Evolutionary conservation across 1,284 basidiomycete species (phyloP).

Genomic region (Pulveroboletus sp.): DNA sequence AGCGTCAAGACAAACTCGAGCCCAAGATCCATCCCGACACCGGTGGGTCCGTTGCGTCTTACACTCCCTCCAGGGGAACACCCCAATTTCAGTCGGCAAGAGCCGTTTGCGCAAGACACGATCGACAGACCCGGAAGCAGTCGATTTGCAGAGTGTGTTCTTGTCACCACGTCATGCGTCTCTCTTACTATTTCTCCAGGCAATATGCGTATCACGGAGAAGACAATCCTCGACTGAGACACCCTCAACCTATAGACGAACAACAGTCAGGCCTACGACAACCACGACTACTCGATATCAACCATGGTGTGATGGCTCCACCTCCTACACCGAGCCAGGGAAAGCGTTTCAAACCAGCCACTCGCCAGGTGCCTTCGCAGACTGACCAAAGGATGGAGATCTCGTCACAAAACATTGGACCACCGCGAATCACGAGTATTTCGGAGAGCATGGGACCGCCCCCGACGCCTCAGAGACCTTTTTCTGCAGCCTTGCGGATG

Average conservation of each 20-base stretch:
- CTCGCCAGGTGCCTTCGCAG: conserved; percentile 8
- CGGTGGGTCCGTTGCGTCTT: conserved; percentile 55
- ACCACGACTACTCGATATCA: conserved; percentile 10
- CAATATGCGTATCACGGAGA: conserved; percentile 60
- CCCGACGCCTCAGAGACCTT: conserved; percentile 32
- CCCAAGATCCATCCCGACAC: conserved; percentile 51
- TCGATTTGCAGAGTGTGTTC: conserved; percentile 49
- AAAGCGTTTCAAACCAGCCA: conserved; percentile 33
- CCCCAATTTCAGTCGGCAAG: conserved; percentile 44
- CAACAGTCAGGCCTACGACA: conserved; percentile 38
- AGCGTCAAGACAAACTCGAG: conserved; percentile 53
- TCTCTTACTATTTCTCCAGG: conserved; percentile 39
- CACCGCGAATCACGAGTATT: conserved; percentile 14
- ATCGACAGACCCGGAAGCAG: conserved; percentile 47
- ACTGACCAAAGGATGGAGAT: conserved; percentile 12
- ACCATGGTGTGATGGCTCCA: conserved; percentile 26
- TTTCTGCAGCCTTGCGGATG: conserved; percentile 28
- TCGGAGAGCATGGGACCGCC: conserved; percentile 31
- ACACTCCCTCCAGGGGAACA: conserved; percentile 59
- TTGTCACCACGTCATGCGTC: conserved; percentile 7
- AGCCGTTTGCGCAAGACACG: conserved; percentile 24
- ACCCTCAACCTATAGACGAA: conserved; percentile 37
- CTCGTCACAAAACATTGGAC: conserved; percentile 7
- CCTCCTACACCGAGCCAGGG: conserved; percentile 27
- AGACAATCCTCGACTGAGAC: conserved; percentile 41